Evolutionary conservation across 768 basidiomycete species (phyloP).

Genomic region (Leccinum barrowsii): DNA sequence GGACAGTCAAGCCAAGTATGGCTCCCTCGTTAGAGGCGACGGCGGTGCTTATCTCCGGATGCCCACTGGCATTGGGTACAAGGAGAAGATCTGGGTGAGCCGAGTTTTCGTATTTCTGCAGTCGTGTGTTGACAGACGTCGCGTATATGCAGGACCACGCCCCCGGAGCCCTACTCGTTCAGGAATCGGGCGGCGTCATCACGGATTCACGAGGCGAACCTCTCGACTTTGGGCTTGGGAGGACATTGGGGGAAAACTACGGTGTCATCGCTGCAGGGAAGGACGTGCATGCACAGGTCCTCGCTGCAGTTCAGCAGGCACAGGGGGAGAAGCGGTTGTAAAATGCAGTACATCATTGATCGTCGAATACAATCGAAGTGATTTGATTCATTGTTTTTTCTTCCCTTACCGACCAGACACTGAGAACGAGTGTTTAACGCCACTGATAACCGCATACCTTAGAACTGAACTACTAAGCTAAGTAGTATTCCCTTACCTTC

Average conservation of each 20-base stretch:
- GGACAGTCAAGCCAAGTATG: slow-evolving; percentile 98
- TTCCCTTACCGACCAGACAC: neutral
- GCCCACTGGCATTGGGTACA: slow-evolving; percentile 74
- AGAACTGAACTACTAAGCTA: no score
- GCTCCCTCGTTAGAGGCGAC: slow-evolving; percentile 80
- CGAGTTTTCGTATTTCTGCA: no score
- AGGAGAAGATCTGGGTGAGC: slow-evolving; percentile 94
- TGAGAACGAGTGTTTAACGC: no score
- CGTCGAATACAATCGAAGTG: neutral
- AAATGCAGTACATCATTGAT: no score
- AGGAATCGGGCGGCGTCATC: slow-evolving; percentile 85
- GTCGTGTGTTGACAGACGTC: no score
- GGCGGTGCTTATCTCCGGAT: slow-evolving; percentile 80
- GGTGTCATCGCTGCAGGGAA: slow-evolving; percentile 84
- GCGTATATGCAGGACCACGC: slow-evolving; percentile 75
- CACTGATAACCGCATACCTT: no score
- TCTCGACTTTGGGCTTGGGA: slow-evolving; percentile 83
- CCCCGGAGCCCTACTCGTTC: slow-evolving; percentile 75
- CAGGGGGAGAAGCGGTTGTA: slow-evolving; percentile 25
- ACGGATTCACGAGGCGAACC: slow-evolving; percentile 76
- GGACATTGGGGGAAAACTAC: slow-evolving; percentile 81
- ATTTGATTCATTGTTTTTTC: neutral
- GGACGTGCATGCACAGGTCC: slow-evolving; percentile 61
- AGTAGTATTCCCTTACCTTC: slow-evolving; percentile 7
- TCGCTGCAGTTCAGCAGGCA: slow-evolving; percentile 72